These are phyloP conservation scores for Pyricularia sp. DNA, from an alignment of 2,329 filamentous ascomycete genomes.

Conservation along the genomic window DNA sequence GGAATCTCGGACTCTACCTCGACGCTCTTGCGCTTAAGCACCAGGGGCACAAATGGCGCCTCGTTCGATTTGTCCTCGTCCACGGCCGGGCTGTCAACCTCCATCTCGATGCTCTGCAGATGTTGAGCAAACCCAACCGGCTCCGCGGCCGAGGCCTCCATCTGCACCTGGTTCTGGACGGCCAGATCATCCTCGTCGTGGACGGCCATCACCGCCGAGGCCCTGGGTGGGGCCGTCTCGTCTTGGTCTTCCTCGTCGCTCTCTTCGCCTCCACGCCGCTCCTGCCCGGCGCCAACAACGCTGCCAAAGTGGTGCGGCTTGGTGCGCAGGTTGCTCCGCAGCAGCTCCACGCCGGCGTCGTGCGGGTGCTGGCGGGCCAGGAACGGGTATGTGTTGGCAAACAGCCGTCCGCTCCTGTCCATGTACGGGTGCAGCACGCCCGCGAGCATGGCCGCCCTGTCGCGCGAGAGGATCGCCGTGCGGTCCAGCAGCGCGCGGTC, in stretches of 20 bases:
- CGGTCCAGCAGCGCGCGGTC: constrained; percentile 70
- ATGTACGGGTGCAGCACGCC: constrained; percentile 73
- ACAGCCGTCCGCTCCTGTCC: constrained; percentile 51
- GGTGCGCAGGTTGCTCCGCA: constrained; percentile 50
- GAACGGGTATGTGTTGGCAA: constrained; percentile 72
- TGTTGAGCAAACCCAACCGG: constrained; percentile 9
- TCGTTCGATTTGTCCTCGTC: neutral
- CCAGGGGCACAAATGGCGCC: constrained; percentile 10
- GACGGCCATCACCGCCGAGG: neutral
- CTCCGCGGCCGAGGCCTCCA: constrained; percentile 8
- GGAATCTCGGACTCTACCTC: constrained; percentile 23
- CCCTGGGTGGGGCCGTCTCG: constrained; percentile 22
- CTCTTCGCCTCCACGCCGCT: constrained; percentile 13
- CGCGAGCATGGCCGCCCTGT: constrained; percentile 66
- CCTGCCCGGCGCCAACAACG: constrained; percentile 14
- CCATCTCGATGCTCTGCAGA: constrained; percentile 1
- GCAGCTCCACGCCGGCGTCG: constrained; percentile 59
- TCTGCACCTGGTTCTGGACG: neutral
- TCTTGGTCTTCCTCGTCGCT: constrained; percentile 26
- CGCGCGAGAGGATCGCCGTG: constrained; percentile 62
- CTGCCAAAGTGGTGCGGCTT: constrained; percentile 17
- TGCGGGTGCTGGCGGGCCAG: constrained; percentile 56
- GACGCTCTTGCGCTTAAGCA: constrained; percentile 33
- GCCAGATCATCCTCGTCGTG: neutral
- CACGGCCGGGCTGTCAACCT: neutral